phyloP scores from a whole-genome alignment of 257 asterid species.

The Agastache rugosa region DNA sequence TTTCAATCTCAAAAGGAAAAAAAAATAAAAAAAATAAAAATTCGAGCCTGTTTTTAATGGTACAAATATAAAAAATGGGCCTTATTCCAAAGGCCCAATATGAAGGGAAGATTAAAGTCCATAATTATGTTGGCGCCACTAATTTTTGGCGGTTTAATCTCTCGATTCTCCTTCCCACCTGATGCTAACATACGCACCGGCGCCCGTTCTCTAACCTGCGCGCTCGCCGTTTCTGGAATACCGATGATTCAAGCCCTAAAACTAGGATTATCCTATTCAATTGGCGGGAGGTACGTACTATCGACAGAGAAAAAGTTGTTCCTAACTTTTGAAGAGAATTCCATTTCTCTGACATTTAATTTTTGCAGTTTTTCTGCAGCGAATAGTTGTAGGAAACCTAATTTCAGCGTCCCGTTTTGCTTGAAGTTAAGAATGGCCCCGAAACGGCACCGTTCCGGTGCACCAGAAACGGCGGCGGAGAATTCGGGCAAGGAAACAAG shows the following conservation, averaged over 20 bases:
- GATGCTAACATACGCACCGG: conserved; percentile 34
- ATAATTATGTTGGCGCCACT: conserved; percentile 30
- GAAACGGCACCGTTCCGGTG: conserved; percentile 43
- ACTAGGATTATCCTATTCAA: conserved; percentile 48
- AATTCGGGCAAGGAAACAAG: conserved; percentile 33
- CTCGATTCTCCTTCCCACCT: background rate
- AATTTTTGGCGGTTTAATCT: conserved; percentile 25
- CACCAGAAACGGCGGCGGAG: conserved; percentile 41
- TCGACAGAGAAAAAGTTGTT: background rate
- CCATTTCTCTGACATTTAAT: conserved; percentile 33
- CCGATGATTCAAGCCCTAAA: conserved; percentile 64
- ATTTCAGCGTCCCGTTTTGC: conserved; percentile 29
- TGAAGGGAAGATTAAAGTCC: background rate
- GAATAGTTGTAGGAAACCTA: conserved; percentile 39
- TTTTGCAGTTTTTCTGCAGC: conserved; percentile 51
- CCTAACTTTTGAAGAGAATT: background rate
- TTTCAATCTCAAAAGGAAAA: background rate
- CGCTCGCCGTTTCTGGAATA: conserved; percentile 26
- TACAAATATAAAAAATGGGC: background rate
- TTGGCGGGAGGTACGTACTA: conserved; percentile 38
- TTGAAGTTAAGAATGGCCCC: conserved; percentile 58
- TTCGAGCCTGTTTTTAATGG: background rate
- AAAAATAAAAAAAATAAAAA: too few relatives aligned
- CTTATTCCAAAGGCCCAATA: background rate
- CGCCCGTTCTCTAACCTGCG: conserved; percentile 29